Evolutionary conservation across 2,329 filamentous ascomycete species (phyloP).

Genomic region (Alternaria brassicae): DNA sequence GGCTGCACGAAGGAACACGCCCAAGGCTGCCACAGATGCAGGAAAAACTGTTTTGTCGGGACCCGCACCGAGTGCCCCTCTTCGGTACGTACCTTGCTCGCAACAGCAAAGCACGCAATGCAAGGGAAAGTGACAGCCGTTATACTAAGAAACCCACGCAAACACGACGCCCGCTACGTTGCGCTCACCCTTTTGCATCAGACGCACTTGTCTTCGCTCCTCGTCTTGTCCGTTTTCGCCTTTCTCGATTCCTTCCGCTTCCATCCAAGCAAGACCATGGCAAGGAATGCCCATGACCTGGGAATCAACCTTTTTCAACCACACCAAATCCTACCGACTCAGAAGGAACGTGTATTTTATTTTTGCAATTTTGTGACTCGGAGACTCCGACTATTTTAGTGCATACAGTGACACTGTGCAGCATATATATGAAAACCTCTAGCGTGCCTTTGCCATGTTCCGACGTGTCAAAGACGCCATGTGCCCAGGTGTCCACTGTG

Average conservation of each 20-base stretch:
- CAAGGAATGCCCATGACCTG: not conserved
- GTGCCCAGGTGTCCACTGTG: not conserved
- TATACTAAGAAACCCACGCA: conserved; percentile 2
- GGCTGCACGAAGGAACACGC: not conserved
- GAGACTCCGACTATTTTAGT: not conserved
- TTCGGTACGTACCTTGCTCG: not conserved
- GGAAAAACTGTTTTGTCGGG: conserved; percentile 2
- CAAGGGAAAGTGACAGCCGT: not conserved
- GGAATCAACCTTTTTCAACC: not conserved
- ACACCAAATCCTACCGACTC: not conserved
- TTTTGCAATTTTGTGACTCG: not conserved
- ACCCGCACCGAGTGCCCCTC: conserved; percentile 1
- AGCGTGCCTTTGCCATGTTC: not conserved
- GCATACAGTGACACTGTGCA: not conserved
- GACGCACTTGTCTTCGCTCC: not conserved
- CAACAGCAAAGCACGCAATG: not conserved
- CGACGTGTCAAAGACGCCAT: not conserved
- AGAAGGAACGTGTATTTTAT: not conserved
- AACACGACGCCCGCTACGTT: not conserved
- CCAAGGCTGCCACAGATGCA: conserved; percentile 6
- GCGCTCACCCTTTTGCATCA: not conserved
- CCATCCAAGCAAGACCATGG: not conserved
- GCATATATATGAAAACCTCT: not conserved
- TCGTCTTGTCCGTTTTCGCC: not conserved
- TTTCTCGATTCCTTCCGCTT: not conserved